These are phyloP conservation scores for Dendrobium huoshanense DNA, from an alignment of 106 monocot genomes.

Conservation along the genomic window DNA sequence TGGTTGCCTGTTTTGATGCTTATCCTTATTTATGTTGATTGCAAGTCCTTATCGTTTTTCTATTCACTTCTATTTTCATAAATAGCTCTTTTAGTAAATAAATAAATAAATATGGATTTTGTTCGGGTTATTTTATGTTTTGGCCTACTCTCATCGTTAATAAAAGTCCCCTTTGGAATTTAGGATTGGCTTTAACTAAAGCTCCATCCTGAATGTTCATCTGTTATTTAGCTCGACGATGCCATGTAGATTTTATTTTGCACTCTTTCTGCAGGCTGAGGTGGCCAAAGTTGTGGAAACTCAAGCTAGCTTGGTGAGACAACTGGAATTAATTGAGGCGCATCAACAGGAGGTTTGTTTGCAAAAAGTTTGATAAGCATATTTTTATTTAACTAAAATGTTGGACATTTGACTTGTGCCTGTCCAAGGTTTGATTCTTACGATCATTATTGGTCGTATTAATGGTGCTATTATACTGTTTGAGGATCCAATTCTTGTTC, in stretches of 20 bases:
- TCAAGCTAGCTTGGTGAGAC: constrained; percentile 68
- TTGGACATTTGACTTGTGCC: neutral
- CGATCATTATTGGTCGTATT: neutral
- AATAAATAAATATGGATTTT: neutral
- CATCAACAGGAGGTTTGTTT: constrained; percentile 84
- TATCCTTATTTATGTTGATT: neutral
- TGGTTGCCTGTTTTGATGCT: neutral
- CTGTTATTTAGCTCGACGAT: neutral
- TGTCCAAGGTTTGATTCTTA: neutral
- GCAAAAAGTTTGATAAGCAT: neutral
- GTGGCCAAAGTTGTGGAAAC: constrained; percentile 95
- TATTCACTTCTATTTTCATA: neutral
- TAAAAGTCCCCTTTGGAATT: neutral
- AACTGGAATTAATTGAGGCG: constrained; percentile 88
- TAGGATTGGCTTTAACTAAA: neutral
- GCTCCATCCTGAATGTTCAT: neutral
- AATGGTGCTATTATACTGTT: neutral
- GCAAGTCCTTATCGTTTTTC: neutral
- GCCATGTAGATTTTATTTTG: neutral
- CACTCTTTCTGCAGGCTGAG: constrained; percentile 55
- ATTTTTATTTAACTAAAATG: neutral
- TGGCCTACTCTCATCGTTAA: neutral
- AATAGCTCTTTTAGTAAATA: neutral
- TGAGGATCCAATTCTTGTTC: neutral
- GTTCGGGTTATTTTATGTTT: neutral